Conservation (phyloP, 2,329 filamentous ascomycete species). For the Setomelanomma holmii region DNA sequence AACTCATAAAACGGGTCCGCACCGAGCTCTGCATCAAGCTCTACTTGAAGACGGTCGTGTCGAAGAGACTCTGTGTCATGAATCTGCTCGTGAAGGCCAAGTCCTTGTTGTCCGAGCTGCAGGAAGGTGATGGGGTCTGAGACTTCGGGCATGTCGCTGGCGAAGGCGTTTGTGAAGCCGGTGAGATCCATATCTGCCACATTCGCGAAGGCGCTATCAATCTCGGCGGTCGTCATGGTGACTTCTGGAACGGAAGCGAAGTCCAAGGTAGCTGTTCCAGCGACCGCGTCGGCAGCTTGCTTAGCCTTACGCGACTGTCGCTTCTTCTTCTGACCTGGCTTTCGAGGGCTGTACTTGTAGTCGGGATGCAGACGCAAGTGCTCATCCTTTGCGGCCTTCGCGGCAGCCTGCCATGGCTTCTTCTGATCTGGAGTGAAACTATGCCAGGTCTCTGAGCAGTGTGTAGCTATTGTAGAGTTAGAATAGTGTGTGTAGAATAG, state of each 20-base stretch:
- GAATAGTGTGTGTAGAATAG: background rate
- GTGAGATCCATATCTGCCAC: background rate
- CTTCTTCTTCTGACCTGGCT: constrained; percentile 38
- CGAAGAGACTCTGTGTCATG: constrained; percentile 21
- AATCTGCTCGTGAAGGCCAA: background rate
- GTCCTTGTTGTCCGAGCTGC: background rate
- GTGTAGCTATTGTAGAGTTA: constrained; percentile 21
- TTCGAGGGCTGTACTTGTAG: constrained; percentile 37
- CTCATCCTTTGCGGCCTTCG: constrained; percentile 25
- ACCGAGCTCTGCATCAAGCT: background rate
- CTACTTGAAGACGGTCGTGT: background rate
- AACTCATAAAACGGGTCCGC: background rate
- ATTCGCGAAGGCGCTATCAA: background rate
- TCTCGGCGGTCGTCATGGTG: background rate
- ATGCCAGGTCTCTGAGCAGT: constrained; percentile 26
- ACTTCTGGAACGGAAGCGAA: background rate
- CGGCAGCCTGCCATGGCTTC: constrained; percentile 21
- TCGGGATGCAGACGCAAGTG: constrained; percentile 29
- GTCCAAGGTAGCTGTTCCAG: background rate
- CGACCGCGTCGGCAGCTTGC: constrained; percentile 14
- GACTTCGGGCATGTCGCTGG: constrained; percentile 9
- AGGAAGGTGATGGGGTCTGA: constrained; percentile 4
- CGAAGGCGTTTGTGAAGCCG: background rate
- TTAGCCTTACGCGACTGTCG: constrained; percentile 33
- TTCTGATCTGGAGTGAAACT: constrained; percentile 18